These are phyloP conservation scores for Myxozyma lipomycoides DNA, from an alignment of 805 yeast genomes.

Conservation along the genomic window DNA sequence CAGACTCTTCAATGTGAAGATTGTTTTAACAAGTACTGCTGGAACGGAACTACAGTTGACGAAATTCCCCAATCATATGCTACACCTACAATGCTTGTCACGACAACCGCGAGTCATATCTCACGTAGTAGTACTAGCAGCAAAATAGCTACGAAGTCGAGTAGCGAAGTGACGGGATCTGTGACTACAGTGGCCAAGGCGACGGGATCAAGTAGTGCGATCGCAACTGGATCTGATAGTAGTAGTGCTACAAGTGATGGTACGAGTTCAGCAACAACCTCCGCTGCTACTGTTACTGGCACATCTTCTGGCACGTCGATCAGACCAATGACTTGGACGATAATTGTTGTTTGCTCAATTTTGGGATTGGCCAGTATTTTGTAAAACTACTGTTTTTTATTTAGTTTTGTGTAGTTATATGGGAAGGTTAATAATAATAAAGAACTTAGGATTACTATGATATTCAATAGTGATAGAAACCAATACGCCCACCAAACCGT, in stretches of 20 bases:
- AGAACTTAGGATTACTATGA: too few relatives aligned
- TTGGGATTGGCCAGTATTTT: too few relatives aligned
- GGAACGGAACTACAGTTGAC: slow-evolving; percentile 42
- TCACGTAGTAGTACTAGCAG: background rate
- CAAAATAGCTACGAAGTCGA: background rate
- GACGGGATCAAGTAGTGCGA: background rate
- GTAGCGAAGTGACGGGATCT: background rate
- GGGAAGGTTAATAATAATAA: too few relatives aligned
- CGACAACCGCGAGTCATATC: background rate
- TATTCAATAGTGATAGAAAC: too few relatives aligned
- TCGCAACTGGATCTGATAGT: background rate
- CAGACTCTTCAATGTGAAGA: slow-evolving; percentile 61
- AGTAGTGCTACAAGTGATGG: background rate
- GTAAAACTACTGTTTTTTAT: too few relatives aligned
- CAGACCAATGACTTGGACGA: too few relatives aligned
- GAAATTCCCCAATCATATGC: background rate
- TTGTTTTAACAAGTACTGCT: slow-evolving; percentile 73
- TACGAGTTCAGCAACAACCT: background rate
- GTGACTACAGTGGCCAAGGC: background rate
- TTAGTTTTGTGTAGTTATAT: too few relatives aligned
- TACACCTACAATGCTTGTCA: background rate
- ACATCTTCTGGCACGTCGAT: background rate
- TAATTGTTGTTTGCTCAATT: too few relatives aligned
- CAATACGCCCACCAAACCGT: too few relatives aligned
- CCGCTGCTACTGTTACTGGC: background rate